phyloP scores from a whole-genome alignment of 306 rosid genomes.

The Albizia julibrissin region DNA sequence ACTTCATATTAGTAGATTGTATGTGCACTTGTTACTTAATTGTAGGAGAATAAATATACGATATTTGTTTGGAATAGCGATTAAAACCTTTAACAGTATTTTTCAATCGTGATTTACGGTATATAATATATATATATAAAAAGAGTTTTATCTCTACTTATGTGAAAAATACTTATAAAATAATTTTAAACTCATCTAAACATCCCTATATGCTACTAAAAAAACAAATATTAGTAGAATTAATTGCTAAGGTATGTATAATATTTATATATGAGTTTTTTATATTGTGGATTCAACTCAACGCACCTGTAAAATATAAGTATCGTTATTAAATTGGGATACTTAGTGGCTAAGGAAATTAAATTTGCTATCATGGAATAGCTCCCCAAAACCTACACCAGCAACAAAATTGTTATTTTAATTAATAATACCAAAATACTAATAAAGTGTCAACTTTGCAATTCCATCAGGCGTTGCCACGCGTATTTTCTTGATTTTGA shows the following conservation, averaged over 20 bases:
- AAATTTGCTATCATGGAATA: neutral
- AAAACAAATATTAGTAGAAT: too few species aligned
- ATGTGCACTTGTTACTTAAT: neutral
- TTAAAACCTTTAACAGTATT: too few species aligned
- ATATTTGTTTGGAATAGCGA: too few species aligned
- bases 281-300: neutral
- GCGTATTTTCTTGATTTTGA: neutral
- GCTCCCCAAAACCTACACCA: neutral
- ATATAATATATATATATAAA: too few species aligned
- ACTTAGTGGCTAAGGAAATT: neutral
- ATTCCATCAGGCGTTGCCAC: neutral
- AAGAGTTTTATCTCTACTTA: too few species aligned
- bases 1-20: neutral
- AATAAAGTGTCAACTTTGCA: neutral
- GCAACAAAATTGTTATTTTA: neutral
- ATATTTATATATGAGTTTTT: too few species aligned
- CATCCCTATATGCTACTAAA: too few species aligned
- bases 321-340: neutral
- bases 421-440: neutral
- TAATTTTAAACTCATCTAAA: too few species aligned
- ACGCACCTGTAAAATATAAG: neutral
- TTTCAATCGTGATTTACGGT: too few species aligned
- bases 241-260: too few species aligned
- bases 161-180: too few species aligned
- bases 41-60: neutral